Evolutionary conservation across 1,284 basidiomycete species (phyloP).

Genomic region (Rhodotorula sp.): DNA sequence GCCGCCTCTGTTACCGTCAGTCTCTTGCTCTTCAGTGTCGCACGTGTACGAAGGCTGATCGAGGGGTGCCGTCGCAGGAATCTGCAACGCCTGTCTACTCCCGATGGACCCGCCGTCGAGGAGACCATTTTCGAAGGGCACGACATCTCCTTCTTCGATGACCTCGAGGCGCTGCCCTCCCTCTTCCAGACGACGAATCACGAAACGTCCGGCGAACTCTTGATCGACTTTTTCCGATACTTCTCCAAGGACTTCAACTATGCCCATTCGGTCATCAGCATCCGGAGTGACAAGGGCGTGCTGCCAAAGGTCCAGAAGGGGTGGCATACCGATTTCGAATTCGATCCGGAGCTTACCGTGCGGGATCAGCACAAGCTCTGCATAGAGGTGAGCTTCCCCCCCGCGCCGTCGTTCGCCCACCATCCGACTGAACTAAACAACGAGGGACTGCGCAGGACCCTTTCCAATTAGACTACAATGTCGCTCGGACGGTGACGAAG

Average conservation of each 20-base stretch:
- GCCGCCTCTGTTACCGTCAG: conserved; percentile 76
- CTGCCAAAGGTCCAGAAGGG: conserved; percentile 88
- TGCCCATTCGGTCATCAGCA: conserved; percentile 85
- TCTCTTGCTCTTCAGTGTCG: conserved; percentile 55
- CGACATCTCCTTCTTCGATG: conserved; percentile 84
- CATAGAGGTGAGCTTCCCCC: conserved; percentile 67
- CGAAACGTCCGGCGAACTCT: conserved; percentile 89
- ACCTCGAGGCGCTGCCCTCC: conserved; percentile 84
- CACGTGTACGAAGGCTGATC: conserved; percentile 63
- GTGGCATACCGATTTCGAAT: conserved; percentile 76
- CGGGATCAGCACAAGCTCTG: conserved; percentile 88
- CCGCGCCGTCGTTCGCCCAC: not conserved
- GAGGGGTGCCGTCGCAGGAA: conserved; percentile 38
- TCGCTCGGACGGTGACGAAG: conserved; percentile 91
- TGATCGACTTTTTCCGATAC: conserved; percentile 98
- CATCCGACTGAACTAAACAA: too few relatives aligned
- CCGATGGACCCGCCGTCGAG: conserved; percentile 53
- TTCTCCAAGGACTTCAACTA: conserved; percentile 92
- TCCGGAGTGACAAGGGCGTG: conserved; percentile 71
- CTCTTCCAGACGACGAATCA: conserved; percentile 92
- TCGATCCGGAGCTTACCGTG: conserved; percentile 61
- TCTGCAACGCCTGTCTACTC: conserved; percentile 50
- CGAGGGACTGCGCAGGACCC: conserved; percentile 66
- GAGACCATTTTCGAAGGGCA: conserved; percentile 77
- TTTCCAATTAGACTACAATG: conserved; percentile 93